Evolutionary conservation across 2,329 filamentous ascomycete species (phyloP), one percentile per base, ranked within the genome.

Genomic region (Lasiodiplodia citricola): DNA sequence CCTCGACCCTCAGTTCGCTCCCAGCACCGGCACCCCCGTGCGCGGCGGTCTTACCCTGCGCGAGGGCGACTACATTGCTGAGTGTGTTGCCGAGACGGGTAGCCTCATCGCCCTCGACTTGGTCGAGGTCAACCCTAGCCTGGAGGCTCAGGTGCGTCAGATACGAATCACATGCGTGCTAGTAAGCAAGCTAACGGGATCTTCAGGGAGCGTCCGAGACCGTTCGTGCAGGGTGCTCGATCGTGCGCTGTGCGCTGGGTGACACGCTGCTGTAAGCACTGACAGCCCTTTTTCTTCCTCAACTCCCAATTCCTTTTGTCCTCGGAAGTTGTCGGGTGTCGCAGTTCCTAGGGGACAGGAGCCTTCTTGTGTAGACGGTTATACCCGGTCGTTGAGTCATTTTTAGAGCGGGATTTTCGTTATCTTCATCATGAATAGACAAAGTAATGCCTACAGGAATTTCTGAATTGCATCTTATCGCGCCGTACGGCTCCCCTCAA

Each of bases 41-140:
- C 88, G 96, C 75, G 96, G 96, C 52, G 96, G 96, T 0, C 82
- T 99, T 79, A 99, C 96, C 3, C 86, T 99, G 75, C 89, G 96
- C 68, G 96, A 99, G 83, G 96, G 96, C 51, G 96, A 98, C 80
- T 99, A 93, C 83, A 98, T 99, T 80, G 96, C 94, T 75, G 96
- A 89, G 77, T 85, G 83, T 63, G 83, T 90, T 21, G 86, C 86
- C 28, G 80, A 82, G 73, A 85, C 87, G 3, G 88, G 87, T 18
- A 84, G 85, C 69, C 80, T 86, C 23, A 81, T 89, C 41, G 86
- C 87, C 11, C 77, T 90, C 37, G 83, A 88, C 73, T 83, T 90
- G 25, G 86, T 87, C 2, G 83, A 84, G 76, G 79, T 87, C 44
- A 86, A 87, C 63, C 81, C 85, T 14, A 84, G 82, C 70, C 76